These are phyloP conservation scores for Trypanosoma cruzi DNA, from an alignment of 208 protist genomes.

Conservation along the genomic window DNA sequence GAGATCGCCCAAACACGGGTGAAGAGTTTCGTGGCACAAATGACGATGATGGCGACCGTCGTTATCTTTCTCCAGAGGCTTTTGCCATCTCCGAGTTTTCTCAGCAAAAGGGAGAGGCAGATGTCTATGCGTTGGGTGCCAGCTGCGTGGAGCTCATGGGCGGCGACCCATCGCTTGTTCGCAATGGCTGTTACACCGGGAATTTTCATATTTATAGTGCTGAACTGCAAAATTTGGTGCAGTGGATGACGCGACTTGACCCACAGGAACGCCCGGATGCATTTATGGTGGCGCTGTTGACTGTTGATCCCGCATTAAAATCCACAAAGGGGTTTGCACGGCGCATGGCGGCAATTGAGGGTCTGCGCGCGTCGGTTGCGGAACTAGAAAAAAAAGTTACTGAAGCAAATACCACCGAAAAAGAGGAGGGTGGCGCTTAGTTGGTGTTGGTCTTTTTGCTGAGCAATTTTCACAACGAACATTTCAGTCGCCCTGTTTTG, in stretches of 20 bases:
- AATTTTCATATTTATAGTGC: constrained; percentile 30
- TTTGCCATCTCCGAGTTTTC: constrained; percentile 36
- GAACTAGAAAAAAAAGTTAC: constrained; percentile 12
- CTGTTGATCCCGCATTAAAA: constrained; percentile 19
- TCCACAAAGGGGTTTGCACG: constrained; percentile 10
- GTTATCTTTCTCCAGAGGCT: constrained; percentile 79
- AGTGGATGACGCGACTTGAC: constrained; percentile 40
- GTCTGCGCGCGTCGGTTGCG: constrained; percentile 8
- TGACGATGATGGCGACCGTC: constrained; percentile 84
- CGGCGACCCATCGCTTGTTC: constrained; percentile 37
- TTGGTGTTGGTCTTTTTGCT: background rate
- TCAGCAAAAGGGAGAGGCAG: constrained; percentile 46
- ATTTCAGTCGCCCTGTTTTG: too few species aligned
- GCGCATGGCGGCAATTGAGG: background rate
- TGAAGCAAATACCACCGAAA: background rate
- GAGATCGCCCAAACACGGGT: constrained; percentile 29
- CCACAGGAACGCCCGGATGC: constrained; percentile 40
- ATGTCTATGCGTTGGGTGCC: constrained; percentile 91
- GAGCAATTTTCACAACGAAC: too few species aligned
- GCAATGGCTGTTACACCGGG: constrained; percentile 26
- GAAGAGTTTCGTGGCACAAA: constrained; percentile 70
- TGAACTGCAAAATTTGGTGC: constrained; percentile 34
- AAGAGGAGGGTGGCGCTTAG: background rate
- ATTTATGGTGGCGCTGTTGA: constrained; percentile 40
- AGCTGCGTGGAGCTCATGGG: constrained; percentile 79